Evolutionary conservation across 306 rosid genomes (phyloP).

Genomic region (Pachyrhizus erosus): DNA sequence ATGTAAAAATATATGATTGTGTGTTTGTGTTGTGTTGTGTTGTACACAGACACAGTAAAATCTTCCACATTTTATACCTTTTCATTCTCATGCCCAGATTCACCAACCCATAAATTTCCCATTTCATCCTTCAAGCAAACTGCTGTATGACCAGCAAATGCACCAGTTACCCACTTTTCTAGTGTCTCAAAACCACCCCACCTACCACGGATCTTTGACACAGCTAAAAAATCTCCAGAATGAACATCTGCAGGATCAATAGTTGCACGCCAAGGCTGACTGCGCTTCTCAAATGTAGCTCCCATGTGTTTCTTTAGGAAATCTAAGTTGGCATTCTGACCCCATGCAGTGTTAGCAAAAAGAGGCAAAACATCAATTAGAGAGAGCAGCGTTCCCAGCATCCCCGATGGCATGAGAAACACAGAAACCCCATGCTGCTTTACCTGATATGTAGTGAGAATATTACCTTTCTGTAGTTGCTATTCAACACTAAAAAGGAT

Average conservation of each 20-base stretch:
- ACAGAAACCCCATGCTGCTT: slow-evolving; percentile 95
- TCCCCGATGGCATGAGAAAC: slow-evolving; percentile 99
- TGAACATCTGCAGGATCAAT: slow-evolving; percentile 89
- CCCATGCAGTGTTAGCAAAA: slow-evolving; percentile 91
- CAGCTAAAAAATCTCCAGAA: slow-evolving; percentile 92
- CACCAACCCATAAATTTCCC: slow-evolving; percentile 98
- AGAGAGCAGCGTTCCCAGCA: slow-evolving; percentile 92
- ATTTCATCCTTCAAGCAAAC: slow-evolving; percentile 95
- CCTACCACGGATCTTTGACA: slow-evolving; percentile 96
- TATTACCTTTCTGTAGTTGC: slow-evolving; percentile 38
- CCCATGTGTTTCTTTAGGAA: slow-evolving; percentile 94
- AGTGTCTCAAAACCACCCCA: slow-evolving; percentile 99
- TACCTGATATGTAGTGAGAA: slow-evolving; percentile 64
- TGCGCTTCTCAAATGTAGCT: slow-evolving; percentile 81
- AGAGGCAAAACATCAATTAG: slow-evolving; percentile 86
- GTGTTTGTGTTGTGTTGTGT: not conserved
- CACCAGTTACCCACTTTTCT: slow-evolving; percentile 98
- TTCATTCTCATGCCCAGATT: slow-evolving; percentile 98
- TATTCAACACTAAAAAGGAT: not conserved
- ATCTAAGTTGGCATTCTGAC: slow-evolving; percentile 81
- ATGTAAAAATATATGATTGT: not conserved
- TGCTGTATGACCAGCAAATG: slow-evolving; percentile 99
- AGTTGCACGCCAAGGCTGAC: slow-evolving; percentile 74
- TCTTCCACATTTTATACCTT: slow-evolving; percentile 59
- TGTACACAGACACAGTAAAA: slow-evolving; percentile 6